Base-by-base conservation (phyloP, 345 rosid genomes). In the Clarkia xantiana region DNA sequence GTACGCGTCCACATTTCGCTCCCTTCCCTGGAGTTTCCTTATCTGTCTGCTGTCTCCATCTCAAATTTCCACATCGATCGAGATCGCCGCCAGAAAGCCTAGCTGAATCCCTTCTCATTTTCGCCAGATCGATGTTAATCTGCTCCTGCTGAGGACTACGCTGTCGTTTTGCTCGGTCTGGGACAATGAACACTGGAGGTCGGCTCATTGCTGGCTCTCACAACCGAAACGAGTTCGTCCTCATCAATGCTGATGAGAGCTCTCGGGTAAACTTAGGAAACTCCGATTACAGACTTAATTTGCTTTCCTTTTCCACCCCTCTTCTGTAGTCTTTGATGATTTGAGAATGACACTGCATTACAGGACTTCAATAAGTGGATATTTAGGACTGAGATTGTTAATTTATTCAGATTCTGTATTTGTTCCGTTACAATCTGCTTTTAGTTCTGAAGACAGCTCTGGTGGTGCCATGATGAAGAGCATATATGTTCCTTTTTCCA, bases 131-230 rank as follows among this genome's bases (percentile, higher is more conserved):
- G 53, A 49, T 49, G 53, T 29, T 49, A 14, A 40, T 17, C 18
- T 34, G 53, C 53, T 49, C 38, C 53, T 12, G 40, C 51, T 8
- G 55, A 45, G 17, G 56, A 45, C 18, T 53, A 39, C 44, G 49
- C 7, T 46, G 49, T 19, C 49, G 49, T 51, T 39, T 51, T 16
- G 14, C 14, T 4, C 40, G 20, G 42, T 15, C 2, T 16, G 38
- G 54, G 44, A 40, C 20, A 6, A 89, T 89, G 95, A 76, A 80
- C 65, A 89, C 97, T 44, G 80, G 94, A 6, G 96, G 97, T 45
- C 72, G 94, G 23, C 95, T 89, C 59, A 54, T 89, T 71, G 97
- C 95, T 62, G 95, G 97, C 6, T 89, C 97, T 60, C 95, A 89
- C 61, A 85, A 89, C 62, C 68, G 97, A 64, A 89, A 89, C 61